Evolutionary conservation across 768 basidiomycete species (phyloP).

Genomic region (Lentinula boryana): DNA sequence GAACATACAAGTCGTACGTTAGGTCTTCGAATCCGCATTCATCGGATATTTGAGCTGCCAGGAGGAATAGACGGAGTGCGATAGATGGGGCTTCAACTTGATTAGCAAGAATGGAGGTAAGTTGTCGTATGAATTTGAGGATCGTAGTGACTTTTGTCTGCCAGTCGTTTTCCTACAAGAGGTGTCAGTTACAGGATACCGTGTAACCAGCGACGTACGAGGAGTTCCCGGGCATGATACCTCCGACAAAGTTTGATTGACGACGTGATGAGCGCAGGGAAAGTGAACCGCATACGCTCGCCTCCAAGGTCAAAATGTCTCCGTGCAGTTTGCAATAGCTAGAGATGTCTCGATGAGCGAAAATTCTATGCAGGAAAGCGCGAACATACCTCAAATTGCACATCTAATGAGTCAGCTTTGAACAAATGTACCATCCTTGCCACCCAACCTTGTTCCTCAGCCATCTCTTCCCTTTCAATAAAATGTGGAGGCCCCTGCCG

Average conservation of each 20-base stretch:
- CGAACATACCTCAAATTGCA: slow-evolving; percentile 75
- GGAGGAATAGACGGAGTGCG: slow-evolving; percentile 90
- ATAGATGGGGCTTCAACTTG: slow-evolving; percentile 91
- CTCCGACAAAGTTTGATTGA: slow-evolving; percentile 89
- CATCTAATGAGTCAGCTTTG: slow-evolving; percentile 76
- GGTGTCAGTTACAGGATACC: neutral
- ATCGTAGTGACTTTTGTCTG: slow-evolving; percentile 78
- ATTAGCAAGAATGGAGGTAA: slow-evolving; percentile 88
- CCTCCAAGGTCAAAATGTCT: slow-evolving; percentile 88
- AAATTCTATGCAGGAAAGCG: neutral
- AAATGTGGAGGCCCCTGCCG: slow-evolving; percentile 45
- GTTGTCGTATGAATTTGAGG: slow-evolving; percentile 91
- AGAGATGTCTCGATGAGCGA: neutral
- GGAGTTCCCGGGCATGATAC: slow-evolving; percentile 77
- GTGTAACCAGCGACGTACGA: slow-evolving; percentile 30
- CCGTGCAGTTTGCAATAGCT: slow-evolving; percentile 90
- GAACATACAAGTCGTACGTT: slow-evolving; percentile 95
- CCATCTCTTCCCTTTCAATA: slow-evolving; percentile 82
- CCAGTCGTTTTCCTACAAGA: slow-evolving; percentile 75
- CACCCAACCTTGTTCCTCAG: slow-evolving; percentile 98
- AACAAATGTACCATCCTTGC: slow-evolving; percentile 98
- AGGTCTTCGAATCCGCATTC: slow-evolving; percentile 95
- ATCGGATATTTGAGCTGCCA: slow-evolving; percentile 92
- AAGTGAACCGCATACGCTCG: slow-evolving; percentile 94
- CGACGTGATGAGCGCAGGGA: slow-evolving; percentile 92